These are phyloP conservation scores for Edaphochlamys debaryana DNA, from an alignment of 139 green algal genomes.

Conservation along the genomic window DNA sequence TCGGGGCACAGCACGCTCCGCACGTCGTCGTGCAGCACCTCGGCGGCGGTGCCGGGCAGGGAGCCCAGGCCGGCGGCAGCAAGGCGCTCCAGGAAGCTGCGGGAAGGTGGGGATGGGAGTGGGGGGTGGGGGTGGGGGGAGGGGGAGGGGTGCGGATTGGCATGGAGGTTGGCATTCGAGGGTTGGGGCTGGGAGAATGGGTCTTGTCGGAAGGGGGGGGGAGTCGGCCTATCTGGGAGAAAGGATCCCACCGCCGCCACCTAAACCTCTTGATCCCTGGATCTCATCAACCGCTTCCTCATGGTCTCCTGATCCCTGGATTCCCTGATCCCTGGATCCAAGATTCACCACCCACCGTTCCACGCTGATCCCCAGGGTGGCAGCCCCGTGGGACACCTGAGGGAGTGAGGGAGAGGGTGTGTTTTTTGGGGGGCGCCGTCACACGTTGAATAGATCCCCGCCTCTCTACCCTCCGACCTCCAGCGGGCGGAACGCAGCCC, in stretches of 20 bases:
- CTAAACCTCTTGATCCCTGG: no score
- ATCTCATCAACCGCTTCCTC: no score
- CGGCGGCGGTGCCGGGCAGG: slow-evolving; percentile 89
- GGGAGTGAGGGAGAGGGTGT: no score
- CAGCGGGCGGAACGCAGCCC: no score
- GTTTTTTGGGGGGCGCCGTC: no score
- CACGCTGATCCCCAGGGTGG: slow-evolving; percentile 2
- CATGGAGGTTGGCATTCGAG: not conserved
- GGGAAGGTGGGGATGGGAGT: not conserved
- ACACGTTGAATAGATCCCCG: no score
- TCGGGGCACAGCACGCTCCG: slow-evolving; percentile 84
- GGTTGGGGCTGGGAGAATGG: not conserved
- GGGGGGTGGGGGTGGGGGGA: not conserved
- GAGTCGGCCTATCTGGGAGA: no score
- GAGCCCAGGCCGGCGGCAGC: slow-evolving; percentile 77
- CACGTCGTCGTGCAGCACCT: slow-evolving; percentile 83
- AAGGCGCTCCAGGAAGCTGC: slow-evolving; percentile 65
- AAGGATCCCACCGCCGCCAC: no score
- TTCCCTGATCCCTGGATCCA: no score
- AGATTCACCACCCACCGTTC: slow-evolving; percentile 10
- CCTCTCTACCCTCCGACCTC: no score
- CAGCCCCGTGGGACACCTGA: slow-evolving; percentile 60
- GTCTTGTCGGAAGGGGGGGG: no score
- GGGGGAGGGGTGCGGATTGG: not conserved
- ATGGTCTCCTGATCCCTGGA: no score